Evolutionary conservation across 805 yeast species (phyloP), one percentile per base, ranked within the genome.

Genomic region (Schwanniomyces pseudopolymorphus): DNA sequence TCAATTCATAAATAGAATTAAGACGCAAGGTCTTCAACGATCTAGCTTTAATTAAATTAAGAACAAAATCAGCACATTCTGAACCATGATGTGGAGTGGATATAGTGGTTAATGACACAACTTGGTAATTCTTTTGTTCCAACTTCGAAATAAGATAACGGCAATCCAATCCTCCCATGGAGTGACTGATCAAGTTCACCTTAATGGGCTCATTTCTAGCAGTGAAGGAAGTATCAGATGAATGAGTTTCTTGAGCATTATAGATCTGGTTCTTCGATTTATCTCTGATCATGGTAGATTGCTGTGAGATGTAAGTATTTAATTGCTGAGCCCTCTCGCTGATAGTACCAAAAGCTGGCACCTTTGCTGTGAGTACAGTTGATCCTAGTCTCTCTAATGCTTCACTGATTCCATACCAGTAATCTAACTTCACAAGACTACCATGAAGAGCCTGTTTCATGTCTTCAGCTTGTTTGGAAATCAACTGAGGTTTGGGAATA

Each of bases 161-260:
- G 27, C 90, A 80, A 59, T 91, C 97, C 25, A 90, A 67, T 0
- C 97, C 97, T 4, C 97, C 97, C 97, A 90, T 89, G 0, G 96
- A 89, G 60, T 90, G 97, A 5, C 94, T 94, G 21, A 90, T 74
- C 38, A 90, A 61, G 58, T 91, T 91, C 13, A 90, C 74, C 48
- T 81, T 82, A 17, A 81, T 51, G 3, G 68, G 63, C 21, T 57
- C 58, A 10, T 57, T 51, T 8, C 39, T 41, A 14, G 42, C 42
- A 25, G 47, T 45, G 27, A 48, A 55, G 9, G 41, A 44, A 7
- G 14, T 14, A 3, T 45, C 42, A 26, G 49, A 42, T 26, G 33
- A 10, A 2, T 14, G 13, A 22, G 28, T 39, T 14, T 40, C 40
- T 28, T 47, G 35, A 17, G 48, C 41, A 5, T 38, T 37, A 19